These are phyloP conservation scores for Hanseniaspora thailandica DNA, from an alignment of 805 yeast genomes.

Conservation along the genomic window DNA sequence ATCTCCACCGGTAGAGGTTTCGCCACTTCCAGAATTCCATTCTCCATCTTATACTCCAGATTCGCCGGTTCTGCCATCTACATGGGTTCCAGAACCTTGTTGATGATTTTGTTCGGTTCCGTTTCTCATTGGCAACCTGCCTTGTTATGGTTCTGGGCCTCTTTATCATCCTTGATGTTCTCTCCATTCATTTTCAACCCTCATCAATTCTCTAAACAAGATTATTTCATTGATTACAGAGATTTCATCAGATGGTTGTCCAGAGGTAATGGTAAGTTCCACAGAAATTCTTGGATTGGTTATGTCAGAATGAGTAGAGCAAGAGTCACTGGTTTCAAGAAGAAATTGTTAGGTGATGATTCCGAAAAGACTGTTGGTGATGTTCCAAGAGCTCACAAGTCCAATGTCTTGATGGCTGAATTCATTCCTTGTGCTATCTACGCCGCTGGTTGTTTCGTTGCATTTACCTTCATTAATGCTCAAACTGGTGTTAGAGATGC, in stretches of 20 bases:
- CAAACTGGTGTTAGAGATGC: conserved; percentile 63
- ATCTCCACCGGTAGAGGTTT: conserved; percentile 81
- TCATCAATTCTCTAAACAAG: conserved; percentile 93
- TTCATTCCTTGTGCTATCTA: conserved; percentile 57
- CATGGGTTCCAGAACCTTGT: conserved; percentile 68
- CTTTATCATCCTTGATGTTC: conserved; percentile 72
- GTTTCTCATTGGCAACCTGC: conserved; percentile 86
- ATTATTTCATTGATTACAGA: conserved; percentile 91
- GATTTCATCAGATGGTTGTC: conserved; percentile 83
- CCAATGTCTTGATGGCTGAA: conserved; percentile 60
- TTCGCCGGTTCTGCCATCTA: conserved; percentile 75
- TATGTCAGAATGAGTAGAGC: conserved; percentile 73
- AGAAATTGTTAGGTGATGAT: conserved; percentile 58
- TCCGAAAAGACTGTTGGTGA: conserved; percentile 80
- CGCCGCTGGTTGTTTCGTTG: conserved; percentile 70
- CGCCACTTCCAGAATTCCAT: conserved; percentile 69
- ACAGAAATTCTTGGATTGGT: conserved; percentile 82
- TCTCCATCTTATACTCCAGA: conserved; percentile 60
- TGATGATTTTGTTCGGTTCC: conserved; percentile 61
- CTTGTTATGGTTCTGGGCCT: conserved; percentile 93
- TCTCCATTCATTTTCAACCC: conserved; percentile 96
- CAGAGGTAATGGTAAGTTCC: conserved; percentile 85
- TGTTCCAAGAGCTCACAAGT: conserved; percentile 69
- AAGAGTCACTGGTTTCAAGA: conserved; percentile 73
- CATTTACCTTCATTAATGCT: conserved; percentile 70